Evolutionary conservation across 352 stramenopile species (phyloP), one percentile per base, ranked within the genome.

Genomic region (Phytophthora podocarpi): DNA sequence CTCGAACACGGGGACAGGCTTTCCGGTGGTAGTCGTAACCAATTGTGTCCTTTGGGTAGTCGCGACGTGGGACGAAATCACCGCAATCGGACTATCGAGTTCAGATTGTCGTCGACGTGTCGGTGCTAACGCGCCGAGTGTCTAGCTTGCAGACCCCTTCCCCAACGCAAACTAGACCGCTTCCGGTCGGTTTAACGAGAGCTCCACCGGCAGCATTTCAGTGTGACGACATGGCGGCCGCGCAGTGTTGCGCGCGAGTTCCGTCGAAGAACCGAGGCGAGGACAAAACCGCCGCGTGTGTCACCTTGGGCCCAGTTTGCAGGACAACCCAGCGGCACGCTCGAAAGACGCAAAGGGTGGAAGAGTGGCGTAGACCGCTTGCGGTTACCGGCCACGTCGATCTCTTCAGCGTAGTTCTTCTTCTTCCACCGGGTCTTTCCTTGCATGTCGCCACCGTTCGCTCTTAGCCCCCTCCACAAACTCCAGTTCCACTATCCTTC

Each of bases 261-360:
- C 64, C 45, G 58, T 73, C 67, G 64, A 76, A 72, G 34, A 59
- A 53, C 47, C 30, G 11, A 21, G 47, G 18, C 18, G 58, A 59
- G 36, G 52, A 53, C 50, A 58, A 74, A 68, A 61, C 49, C 18
- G 45, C 24, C 55, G 49, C 52, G 53, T 76, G 63, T 56, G 63
- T 73, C 64, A 59, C 49, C 23, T 72, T 60, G 27, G 18, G 64
- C 64, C 62, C 68, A 71, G 68, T 64, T 64, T 67, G 67, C 27
- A 59, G 8, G 57, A 62, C 67, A 64, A 71, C 54, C 39, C 49
- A 32, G 61, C 46, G 45, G n/a, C 26, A 28, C 21, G 31, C 43
- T 61, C 43, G 61, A 75, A 75, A 69, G 60, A 64, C 56, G 51
- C 56, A 53, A 49, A 63, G 40, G 37, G 51, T 60, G 50, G 55